These are phyloP conservation scores for Carpinus viminea DNA, from an alignment of 306 rosid species.

Conservation along the genomic window DNA sequence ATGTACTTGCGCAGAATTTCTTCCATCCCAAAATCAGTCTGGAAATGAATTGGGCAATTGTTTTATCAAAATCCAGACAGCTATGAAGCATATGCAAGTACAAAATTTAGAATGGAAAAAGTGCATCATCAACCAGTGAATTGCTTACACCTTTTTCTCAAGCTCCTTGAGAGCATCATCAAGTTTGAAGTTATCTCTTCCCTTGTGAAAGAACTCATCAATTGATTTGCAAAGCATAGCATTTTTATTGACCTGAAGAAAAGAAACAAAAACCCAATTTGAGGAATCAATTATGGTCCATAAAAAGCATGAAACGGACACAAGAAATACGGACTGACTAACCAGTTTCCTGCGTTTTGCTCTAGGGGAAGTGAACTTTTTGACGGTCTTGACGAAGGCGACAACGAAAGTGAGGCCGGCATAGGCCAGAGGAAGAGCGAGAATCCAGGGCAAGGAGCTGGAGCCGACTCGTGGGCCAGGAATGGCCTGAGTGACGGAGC, in stretches of 20 bases:
- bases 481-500: constrained; percentile 84
- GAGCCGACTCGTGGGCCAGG: constrained; percentile 92
- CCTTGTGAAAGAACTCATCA: constrained; percentile 62
- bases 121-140: not conserved
- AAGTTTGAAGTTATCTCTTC: constrained; percentile 50
- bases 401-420: constrained; percentile 68
- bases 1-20: constrained; percentile 90
- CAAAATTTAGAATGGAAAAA: not conserved
- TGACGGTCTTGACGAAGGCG: constrained; percentile 70
- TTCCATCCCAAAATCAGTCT: constrained; percentile 76
- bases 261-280: not conserved
- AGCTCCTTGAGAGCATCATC: constrained; percentile 59
- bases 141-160: constrained; percentile 53
- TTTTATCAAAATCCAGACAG: constrained; percentile 21
- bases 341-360: constrained; percentile 83
- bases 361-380: constrained; percentile 74
- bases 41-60: constrained; percentile 40
- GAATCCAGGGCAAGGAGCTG: constrained; percentile 88
- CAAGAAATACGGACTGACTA: not conserved
- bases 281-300: not conserved
- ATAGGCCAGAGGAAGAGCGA: constrained; percentile 79
- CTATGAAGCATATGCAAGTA: not conserved
- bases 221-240: constrained; percentile 65
- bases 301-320: not conserved
- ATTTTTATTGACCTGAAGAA: constrained; percentile 71